Evolutionary conservation across 805 yeast species (phyloP).

Genomic region (Yamadazyma akitaensis): DNA sequence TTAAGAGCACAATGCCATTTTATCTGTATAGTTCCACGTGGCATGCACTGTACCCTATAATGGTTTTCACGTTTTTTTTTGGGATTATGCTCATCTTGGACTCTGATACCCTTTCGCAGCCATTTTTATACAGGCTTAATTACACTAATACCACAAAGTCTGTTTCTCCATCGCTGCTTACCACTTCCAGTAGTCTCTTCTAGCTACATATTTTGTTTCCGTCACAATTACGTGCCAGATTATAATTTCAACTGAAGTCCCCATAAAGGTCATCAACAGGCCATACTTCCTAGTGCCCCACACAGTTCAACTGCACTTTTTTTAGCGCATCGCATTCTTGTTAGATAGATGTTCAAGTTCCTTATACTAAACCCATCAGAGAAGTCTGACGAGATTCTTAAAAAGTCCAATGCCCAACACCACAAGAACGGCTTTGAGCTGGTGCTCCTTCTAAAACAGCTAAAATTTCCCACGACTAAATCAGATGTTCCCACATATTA

Average conservation of each 20-base stretch:
- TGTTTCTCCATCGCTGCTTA: neutral
- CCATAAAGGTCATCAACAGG: neutral
- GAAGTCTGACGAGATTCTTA: conserved; percentile 41
- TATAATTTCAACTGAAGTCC: too few relatives aligned
- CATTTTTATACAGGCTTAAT: neutral
- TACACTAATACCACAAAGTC: too few relatives aligned
- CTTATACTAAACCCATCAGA: conserved; percentile 47
- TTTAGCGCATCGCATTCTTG: conserved; percentile 1
- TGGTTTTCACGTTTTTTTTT: too few relatives aligned
- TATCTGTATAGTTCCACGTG: too few relatives aligned
- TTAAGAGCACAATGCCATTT: too few relatives aligned
- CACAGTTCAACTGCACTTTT: neutral
- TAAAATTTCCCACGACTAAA: neutral
- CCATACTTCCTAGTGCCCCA: neutral
- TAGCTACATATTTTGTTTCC: too few relatives aligned
- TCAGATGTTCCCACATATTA: conserved; percentile 5
- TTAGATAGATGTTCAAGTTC: conserved; percentile 23
- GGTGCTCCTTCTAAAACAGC: conserved; percentile 51
- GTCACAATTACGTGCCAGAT: too few relatives aligned
- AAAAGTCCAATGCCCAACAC: conserved; percentile 47
- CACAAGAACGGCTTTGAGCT: conserved; percentile 60
- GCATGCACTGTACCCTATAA: too few relatives aligned
- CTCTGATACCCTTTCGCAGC: neutral
- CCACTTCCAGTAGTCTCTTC: neutral
- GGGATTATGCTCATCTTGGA: too few relatives aligned